Evolutionary conservation across 78 protist genomes (phyloP).

Genomic region (Protostelium mycophagum): DNA sequence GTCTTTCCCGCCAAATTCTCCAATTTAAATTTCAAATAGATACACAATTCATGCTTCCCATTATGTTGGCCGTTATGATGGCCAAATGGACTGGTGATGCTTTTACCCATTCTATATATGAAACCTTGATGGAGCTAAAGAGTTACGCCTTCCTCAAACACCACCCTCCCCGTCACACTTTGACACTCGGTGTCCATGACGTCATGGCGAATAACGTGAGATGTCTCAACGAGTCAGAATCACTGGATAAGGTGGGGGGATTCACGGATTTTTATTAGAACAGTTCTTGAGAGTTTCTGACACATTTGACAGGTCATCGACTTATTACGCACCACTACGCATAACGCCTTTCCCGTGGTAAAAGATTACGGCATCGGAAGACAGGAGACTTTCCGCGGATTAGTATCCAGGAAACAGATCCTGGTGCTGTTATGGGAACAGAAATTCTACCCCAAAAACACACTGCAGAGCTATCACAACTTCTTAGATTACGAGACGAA

Average conservation of each 20-base stretch:
- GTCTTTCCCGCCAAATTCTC: background rate
- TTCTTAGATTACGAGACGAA: background rate
- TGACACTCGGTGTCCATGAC: conserved; percentile 17
- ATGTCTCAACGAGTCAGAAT: background rate
- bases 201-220: conserved; percentile 44
- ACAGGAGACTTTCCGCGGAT: background rate
- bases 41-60: conserved; percentile 61
- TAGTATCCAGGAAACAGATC: background rate
- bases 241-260: background rate
- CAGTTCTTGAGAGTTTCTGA: background rate
- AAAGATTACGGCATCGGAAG: background rate
- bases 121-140: conserved; percentile 56
- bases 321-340: background rate
- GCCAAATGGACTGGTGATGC: conserved; percentile 78
- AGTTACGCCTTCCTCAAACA: conserved; percentile 44
- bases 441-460: background rate
- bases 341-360: background rate
- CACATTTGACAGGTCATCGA: background rate
- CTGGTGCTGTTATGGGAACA: background rate
- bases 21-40: conserved; percentile 3
- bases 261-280: too few relatives aligned
- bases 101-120: conserved; percentile 67
- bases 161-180: conserved; percentile 38
- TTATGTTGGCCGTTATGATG: conserved; percentile 73
- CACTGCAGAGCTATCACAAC: background rate